Percentiles rank a stretch among this genome's conserved stretches.
These are phyloP conservation scores for Cladosporium sp. DNA, from an alignment of 2,329 filamentous ascomycete species.

Conservation along the genomic window DNA sequence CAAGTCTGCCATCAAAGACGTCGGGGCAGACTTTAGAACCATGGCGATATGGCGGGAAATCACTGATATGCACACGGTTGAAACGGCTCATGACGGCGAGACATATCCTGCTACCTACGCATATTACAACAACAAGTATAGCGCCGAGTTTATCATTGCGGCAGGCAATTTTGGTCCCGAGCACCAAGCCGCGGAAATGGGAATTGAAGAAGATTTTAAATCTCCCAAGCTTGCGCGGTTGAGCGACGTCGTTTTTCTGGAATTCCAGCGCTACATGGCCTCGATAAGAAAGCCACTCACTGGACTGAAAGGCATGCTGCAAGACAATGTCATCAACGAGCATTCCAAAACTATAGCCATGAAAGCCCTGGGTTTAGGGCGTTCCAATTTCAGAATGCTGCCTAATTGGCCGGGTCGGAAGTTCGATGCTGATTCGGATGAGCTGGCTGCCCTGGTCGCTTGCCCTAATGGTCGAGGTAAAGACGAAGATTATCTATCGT, in stretches of 20 bases:
- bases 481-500: neutral
- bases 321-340: neutral
- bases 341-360: neutral
- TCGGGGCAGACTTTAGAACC: neutral
- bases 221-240: slow-evolving; percentile 1
- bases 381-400: neutral
- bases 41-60: neutral
- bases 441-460: neutral
- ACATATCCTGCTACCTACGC: neutral
- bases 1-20: neutral
- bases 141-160: slow-evolving; percentile 1
- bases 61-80: neutral
- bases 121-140: neutral
- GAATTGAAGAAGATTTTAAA: neutral
- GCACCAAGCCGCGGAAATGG: neutral
- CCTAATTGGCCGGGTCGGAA: slow-evolving; percentile 1
- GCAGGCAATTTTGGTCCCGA: neutral
- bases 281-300: neutral
- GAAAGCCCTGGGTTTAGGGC: neutral
- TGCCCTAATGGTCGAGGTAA: slow-evolving; percentile 3
- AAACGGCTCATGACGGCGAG: neutral
- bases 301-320: neutral
- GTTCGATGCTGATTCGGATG: neutral
- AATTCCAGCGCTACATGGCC: neutral
- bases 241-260: slow-evolving; percentile 5